Evolutionary conservation across 139 green algal species (phyloP), one percentile per base, ranked within the genome.

Genomic region (Deuterostichococcus epilithicus): DNA sequence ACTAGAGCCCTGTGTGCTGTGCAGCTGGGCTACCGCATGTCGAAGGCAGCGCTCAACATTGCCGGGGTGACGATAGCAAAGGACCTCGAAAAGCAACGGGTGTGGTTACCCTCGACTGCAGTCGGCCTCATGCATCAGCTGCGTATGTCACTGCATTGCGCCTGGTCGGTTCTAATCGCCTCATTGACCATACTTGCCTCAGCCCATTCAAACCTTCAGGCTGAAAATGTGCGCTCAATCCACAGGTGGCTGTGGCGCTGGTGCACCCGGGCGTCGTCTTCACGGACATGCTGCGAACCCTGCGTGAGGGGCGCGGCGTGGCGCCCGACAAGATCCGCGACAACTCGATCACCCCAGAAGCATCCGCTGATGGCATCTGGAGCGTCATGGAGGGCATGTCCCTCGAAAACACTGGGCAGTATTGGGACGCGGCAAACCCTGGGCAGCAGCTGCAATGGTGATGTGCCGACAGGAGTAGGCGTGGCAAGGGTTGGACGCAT

Each of bases 31-130:
- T 90, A 89, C 80, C 81, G 88, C 30, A 88, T 90, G 80, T 86
- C 80, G 66, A 93, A 93, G 74, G 81, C 80, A 0, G 88, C 83
- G 0, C 63, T 86, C 33, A 90, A 93, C 78, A 91, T 90, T 79
- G 80, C 81, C 23, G 82, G 76, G 13, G 70, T 58, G 60, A 82
- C 74, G 1, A 82, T 93, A 72, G 87, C 87, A 5, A 44, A 79
- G 32, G 87, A 93, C 39, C 73, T 93, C 13, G 79, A 78, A 23
- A 3, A 74, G n/a, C n/a, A 74, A 3, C 52, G 28, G 52, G 52
- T 63, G 28, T 30, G 18, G 8, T 25, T 25, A 3, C n/a, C n/a
- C n/a, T n/a, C n/a, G n/a, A n/a, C n/a, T n/a, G n/a, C n/a, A n/a
- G n/a, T n/a, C n/a, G n/a, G n/a, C n/a, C n/a, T n/a, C n/a, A n/a